phyloP scores from a whole-genome alignment of 306 rosid species.

The Rubus parviflorus region DNA sequence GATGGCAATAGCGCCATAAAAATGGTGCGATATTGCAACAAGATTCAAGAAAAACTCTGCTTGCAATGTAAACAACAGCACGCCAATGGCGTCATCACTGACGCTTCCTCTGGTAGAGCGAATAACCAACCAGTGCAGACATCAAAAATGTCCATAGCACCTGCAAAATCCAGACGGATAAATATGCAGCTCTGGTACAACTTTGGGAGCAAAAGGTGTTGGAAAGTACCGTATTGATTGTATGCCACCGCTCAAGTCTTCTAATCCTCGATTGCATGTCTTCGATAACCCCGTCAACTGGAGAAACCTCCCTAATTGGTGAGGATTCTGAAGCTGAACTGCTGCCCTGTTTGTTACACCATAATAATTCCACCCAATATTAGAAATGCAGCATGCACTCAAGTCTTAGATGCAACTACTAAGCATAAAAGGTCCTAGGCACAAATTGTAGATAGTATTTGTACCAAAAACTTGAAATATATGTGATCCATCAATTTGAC shows the following conservation, averaged over 20 bases:
- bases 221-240: conserved; percentile 76
- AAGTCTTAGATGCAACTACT: background rate
- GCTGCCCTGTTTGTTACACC: conserved; percentile 60
- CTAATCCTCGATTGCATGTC: conserved; percentile 93
- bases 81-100: conserved; percentile 36
- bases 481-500: conserved; percentile 1
- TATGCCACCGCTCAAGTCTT: conserved; percentile 94
- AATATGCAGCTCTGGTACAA: conserved; percentile 1
- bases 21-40: background rate
- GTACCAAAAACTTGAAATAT: background rate
- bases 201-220: background rate
- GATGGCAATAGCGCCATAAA: conserved; percentile 13
- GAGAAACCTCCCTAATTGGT: conserved; percentile 61
- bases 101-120: conserved; percentile 85
- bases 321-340: conserved; percentile 85
- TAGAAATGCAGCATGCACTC: conserved; percentile 14
- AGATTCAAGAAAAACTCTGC: background rate
- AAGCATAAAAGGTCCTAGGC: background rate
- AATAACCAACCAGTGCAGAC: conserved; percentile 96
- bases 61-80: background rate
- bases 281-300: conserved; percentile 70
- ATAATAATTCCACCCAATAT: conserved; percentile 14
- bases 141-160: conserved; percentile 91
- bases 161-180: conserved; percentile 37
- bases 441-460: background rate